Percentiles rank a stretch among this genome's conserved stretches.
phyloP scores from a whole-genome alignment of 1,139 yeast genomes.

The Pichiaceae sp. region DNA sequence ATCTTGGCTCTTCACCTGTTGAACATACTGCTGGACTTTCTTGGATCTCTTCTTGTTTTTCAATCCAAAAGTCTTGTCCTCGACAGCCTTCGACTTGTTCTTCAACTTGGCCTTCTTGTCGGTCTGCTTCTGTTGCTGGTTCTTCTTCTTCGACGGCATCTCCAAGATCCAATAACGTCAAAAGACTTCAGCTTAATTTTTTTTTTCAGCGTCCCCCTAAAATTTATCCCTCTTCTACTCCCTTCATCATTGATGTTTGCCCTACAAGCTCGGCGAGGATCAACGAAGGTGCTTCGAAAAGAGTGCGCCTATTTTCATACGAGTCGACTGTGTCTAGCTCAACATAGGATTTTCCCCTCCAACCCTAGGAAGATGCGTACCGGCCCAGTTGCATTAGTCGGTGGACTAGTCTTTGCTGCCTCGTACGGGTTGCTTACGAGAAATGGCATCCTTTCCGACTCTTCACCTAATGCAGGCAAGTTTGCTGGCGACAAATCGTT shows the following conservation, averaged over 20 bases:
- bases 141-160: constrained; percentile 68
- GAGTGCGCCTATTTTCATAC: neutral
- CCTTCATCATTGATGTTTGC: neutral
- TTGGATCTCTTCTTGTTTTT: constrained; percentile 90
- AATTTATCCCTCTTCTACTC: neutral
- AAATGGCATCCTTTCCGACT: constrained; percentile 22
- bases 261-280: neutral
- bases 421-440: constrained; percentile 26
- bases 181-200: constrained; percentile 50
- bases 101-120: constrained; percentile 47
- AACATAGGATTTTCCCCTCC: neutral
- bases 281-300: neutral
- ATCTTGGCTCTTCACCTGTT: constrained; percentile 65
- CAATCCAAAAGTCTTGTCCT: constrained; percentile 91
- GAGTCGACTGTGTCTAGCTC: neutral
- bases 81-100: constrained; percentile 63
- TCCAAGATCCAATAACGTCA: neutral
- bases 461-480: constrained; percentile 7
- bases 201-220: constrained; percentile 47
- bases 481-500: constrained; percentile 24
- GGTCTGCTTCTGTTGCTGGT: constrained; percentile 48
- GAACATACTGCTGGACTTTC: constrained; percentile 80
- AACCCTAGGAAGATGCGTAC: constrained; percentile 19
- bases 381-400: constrained; percentile 24
- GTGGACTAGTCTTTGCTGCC: constrained; percentile 28